Conservation (phyloP, 2,329 filamentous ascomycete genomes). For the Didymella lethalis region DNA sequence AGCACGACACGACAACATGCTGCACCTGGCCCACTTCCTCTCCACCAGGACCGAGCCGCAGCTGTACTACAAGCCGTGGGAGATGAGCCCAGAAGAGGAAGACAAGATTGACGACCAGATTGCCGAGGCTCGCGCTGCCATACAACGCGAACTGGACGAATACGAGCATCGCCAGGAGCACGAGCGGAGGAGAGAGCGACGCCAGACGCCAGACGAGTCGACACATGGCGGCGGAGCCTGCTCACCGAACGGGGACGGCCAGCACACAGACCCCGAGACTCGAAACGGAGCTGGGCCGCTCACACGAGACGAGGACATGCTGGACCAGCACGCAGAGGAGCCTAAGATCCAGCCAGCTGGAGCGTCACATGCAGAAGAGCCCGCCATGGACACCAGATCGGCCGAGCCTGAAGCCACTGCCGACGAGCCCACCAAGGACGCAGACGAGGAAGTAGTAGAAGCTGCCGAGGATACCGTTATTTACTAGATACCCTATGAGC, state of each 20-base stretch:
- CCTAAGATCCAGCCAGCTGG: conserved; percentile 30
- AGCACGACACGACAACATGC: conserved; percentile 74
- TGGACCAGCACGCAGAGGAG: conserved; percentile 34
- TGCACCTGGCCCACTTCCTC: conserved; percentile 75
- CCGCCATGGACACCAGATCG: conserved; percentile 29
- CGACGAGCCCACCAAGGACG: conserved; percentile 53
- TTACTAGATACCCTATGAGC: conserved; percentile 64
- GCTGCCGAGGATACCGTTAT: conserved; percentile 91
- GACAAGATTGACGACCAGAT: conserved; percentile 75
- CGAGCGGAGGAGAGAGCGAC: conserved; percentile 34
- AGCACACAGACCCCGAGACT: conserved; percentile 33
- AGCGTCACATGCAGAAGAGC: conserved; percentile 23
- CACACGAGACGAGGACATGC: conserved; percentile 37
- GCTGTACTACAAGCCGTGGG: conserved; percentile 86
- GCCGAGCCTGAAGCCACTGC: conserved; percentile 39
- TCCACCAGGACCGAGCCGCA: conserved; percentile 74
- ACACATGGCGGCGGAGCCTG: conserved; percentile 28
- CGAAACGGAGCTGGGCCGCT: conserved; percentile 35
- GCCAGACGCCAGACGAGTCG: conserved; percentile 21
- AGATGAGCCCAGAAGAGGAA: conserved; percentile 73
- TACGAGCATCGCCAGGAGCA: conserved; percentile 60
- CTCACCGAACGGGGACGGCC: conserved; percentile 36
- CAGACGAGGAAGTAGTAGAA: conserved; percentile 75
- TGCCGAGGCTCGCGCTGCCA: conserved; percentile 66
- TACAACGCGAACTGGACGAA: conserved; percentile 70